These are phyloP conservation scores for Margaritispora aquatica DNA, from an alignment of 495 filamentous ascomycete species.

Conservation along the genomic window DNA sequence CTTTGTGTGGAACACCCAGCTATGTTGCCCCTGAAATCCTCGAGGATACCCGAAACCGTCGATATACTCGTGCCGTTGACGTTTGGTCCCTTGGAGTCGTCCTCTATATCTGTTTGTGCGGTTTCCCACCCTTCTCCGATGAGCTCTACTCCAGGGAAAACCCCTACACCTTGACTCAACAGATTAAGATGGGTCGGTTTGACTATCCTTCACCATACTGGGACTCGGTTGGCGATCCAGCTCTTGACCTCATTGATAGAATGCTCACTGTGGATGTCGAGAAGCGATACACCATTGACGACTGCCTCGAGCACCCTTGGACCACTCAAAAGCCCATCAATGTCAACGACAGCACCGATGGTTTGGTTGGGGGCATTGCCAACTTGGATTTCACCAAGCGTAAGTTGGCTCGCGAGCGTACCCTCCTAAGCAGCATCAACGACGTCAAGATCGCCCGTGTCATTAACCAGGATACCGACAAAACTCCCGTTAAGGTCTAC, in stretches of 20 bases:
- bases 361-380: slow-evolving; percentile 74
- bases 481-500: slow-evolving; percentile 65
- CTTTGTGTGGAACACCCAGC: slow-evolving; percentile 91
- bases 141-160: slow-evolving; percentile 74
- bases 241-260: slow-evolving; percentile 85
- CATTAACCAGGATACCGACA: slow-evolving; percentile 42
- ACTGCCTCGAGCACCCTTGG: slow-evolving; percentile 92
- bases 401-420: slow-evolving; percentile 74
- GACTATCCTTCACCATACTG: slow-evolving; percentile 98
- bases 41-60: slow-evolving; percentile 65
- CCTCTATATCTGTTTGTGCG: slow-evolving; percentile 98
- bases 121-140: slow-evolving; percentile 95
- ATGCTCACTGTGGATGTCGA: slow-evolving; percentile 90
- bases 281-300: slow-evolving; percentile 77
- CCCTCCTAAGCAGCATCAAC: slow-evolving; percentile 77
- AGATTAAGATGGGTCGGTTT: slow-evolving; percentile 83
- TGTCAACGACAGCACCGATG: slow-evolving; percentile 83
- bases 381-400: slow-evolving; percentile 79
- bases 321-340: slow-evolving; percentile 49
- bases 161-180: slow-evolving; percentile 80
- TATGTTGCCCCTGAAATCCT: slow-evolving; percentile 97
- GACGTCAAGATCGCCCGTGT: slow-evolving; percentile 63
- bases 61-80: slow-evolving; percentile 93
- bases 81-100: slow-evolving; percentile 97
- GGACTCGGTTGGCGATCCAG: slow-evolving; percentile 86